Evolutionary conservation across 2,329 filamentous ascomycete genomes (phyloP).

Genomic region (Cercospora janseana): DNA sequence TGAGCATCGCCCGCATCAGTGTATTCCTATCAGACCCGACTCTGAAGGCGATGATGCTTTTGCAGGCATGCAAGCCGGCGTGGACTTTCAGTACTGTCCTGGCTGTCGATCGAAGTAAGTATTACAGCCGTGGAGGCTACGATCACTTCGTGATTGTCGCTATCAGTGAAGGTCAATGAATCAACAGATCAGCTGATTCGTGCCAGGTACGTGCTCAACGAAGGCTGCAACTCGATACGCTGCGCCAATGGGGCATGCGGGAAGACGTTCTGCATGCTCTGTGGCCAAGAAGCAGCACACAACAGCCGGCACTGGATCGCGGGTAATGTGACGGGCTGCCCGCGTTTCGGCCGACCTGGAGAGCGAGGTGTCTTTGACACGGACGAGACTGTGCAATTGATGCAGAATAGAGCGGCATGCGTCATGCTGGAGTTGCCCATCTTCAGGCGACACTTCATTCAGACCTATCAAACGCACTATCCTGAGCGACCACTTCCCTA

Average conservation of each 20-base stretch:
- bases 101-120: too few species aligned
- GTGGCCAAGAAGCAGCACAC: slow-evolving; percentile 4
- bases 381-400: not conserved
- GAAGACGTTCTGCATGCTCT: slow-evolving; percentile 5
- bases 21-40: not conserved
- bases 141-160: too few species aligned
- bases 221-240: not conserved
- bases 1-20: not conserved
- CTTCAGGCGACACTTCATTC: not conserved
- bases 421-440: not conserved
- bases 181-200: too few species aligned
- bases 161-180: too few species aligned
- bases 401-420: not conserved
- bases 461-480: not conserved
- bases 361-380: not conserved
- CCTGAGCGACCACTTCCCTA: not conserved
- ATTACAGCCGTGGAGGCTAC: too few species aligned
- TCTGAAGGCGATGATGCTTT: not conserved
- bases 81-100: not conserved
- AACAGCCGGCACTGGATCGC: slow-evolving; percentile 3
- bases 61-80: not conserved
- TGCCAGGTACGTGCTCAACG: not conserved
- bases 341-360: not conserved
- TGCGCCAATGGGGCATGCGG: not conserved
- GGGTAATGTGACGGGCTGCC: not conserved